phyloP scores from a whole-genome alignment of 2,329 filamentous ascomycete genomes.

The Colletotrichum musicola region DNA sequence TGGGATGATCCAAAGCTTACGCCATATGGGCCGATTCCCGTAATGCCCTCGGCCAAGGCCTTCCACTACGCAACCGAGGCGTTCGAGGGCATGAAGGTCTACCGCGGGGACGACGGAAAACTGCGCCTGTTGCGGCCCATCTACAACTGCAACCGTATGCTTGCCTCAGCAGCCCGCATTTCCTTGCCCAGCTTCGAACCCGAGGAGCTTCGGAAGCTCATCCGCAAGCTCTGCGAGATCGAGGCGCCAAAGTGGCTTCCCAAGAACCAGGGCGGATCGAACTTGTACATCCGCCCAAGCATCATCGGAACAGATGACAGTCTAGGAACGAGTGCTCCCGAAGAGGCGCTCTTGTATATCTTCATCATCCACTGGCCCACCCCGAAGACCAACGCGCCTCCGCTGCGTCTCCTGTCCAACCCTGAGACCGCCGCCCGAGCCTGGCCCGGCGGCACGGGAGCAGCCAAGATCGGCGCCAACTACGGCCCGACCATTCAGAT shows the following conservation, averaged over 20 bases:
- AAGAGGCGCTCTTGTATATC: slow-evolving; percentile 5
- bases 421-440: not conserved
- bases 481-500: slow-evolving; percentile 38
- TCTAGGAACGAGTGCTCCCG: not conserved
- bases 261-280: not conserved
- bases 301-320: not conserved
- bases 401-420: not conserved
- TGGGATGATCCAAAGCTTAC: slow-evolving; percentile 75
- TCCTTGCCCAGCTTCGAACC: slow-evolving; percentile 75
- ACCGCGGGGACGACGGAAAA: slow-evolving; percentile 75
- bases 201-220: slow-evolving; percentile 63
- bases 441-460: slow-evolving; percentile 31
- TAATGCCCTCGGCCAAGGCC: slow-evolving; percentile 77
- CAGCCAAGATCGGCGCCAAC: slow-evolving; percentile 38
- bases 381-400: not conserved
- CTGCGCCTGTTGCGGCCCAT: slow-evolving; percentile 75
- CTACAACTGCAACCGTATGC: slow-evolving; percentile 69
- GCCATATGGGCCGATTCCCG: slow-evolving; percentile 74
- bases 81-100: slow-evolving; percentile 79
- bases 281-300: not conserved
- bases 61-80: slow-evolving; percentile 84
- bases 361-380: not conserved
- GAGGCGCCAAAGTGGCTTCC: slow-evolving; percentile 4
- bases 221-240: not conserved
- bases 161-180: slow-evolving; percentile 65